These are phyloP conservation scores for Boletus smithii DNA, from an alignment of 1,284 basidiomycete genomes.

Conservation along the genomic window DNA sequence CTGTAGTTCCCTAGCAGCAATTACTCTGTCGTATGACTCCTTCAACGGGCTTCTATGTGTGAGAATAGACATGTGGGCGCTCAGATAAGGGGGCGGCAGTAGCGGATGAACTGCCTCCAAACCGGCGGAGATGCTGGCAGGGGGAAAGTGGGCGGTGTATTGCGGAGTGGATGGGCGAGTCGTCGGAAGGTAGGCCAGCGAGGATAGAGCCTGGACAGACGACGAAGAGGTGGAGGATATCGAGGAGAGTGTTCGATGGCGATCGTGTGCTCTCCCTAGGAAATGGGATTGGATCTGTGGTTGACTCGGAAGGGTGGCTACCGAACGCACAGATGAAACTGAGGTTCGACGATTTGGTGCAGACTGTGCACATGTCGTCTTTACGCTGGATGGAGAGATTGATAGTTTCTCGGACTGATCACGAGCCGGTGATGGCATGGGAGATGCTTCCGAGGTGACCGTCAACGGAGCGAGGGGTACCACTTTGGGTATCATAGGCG, in stretches of 20 bases:
- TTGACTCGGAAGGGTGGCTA: slow-evolving; percentile 52
- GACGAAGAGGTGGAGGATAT: slow-evolving; percentile 55
- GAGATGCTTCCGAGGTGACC: slow-evolving; percentile 51
- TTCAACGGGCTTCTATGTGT: slow-evolving; percentile 59
- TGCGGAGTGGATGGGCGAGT: slow-evolving; percentile 54
- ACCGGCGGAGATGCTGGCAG: slow-evolving; percentile 46
- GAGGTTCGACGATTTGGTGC: slow-evolving; percentile 50
- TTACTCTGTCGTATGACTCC: slow-evolving; percentile 67
- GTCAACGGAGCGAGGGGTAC: slow-evolving; percentile 61
- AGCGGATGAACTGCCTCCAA: slow-evolving; percentile 62
- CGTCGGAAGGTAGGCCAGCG: slow-evolving; percentile 54
- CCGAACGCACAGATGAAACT: slow-evolving; percentile 62
- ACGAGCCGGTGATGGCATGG: slow-evolving; percentile 37
- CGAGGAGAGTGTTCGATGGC: slow-evolving; percentile 62
- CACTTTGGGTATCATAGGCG: slow-evolving; percentile 41
- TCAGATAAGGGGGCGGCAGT: slow-evolving; percentile 65
- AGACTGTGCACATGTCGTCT: slow-evolving; percentile 28
- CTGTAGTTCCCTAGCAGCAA: slow-evolving; percentile 47
- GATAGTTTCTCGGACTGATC: slow-evolving; percentile 29
- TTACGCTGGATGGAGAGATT: slow-evolving; percentile 40
- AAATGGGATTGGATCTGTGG: slow-evolving; percentile 30
- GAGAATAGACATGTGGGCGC: slow-evolving; percentile 64
- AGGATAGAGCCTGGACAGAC: slow-evolving; percentile 63
- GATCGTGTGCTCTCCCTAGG: slow-evolving; percentile 43
- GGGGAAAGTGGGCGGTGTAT: slow-evolving; percentile 51